Evolutionary conservation across 1,139 yeast species (phyloP), one percentile per base, ranked within the genome.

Genomic region (Lodderomyces metapsilosis): DNA sequence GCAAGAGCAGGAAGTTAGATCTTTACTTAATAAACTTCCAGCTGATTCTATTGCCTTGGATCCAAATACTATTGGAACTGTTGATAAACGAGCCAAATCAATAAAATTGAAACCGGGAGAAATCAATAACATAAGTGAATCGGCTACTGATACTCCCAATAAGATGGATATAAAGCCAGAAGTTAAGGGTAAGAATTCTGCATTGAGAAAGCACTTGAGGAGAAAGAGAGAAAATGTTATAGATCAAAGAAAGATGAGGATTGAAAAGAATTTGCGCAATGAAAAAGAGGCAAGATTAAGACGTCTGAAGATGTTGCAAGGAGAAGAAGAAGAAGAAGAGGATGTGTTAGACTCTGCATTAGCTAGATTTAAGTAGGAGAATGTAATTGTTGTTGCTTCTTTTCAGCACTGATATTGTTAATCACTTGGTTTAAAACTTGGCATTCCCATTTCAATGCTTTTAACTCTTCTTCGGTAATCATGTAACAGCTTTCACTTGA

Each of bases 21-120:
- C 84, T 1, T 74, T 94, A 59, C 67, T 94, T 62, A 88, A 92
- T 66, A 94, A 94, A 66, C 74, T 94, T 51, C 83, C 88, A 51
- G 94, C 98, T 4, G 98, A 91, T 59, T 84, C 96, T 67, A 92
- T 94, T 49, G 74, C 95, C 1, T 71, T 92, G 55, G 96, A 92
- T 70, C 98, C 98, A 46, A 79, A 76, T 56, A 80, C 78, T 42
- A 85, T 94, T 53, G 99, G 98, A 52, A 77, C 82, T 11, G 89
- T 92, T 21, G 92, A 89, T 55, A 77, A 78, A 51, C 74, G 84
- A 46, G 84, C 92, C 5, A 72, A 77, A 25, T 66, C 72, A 33
- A 70, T 77, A 42, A 76, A 96, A 53, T 67, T 85, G 56, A 78
- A 79, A 40, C 82, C 88, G 0, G 77, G 79, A 25, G 82, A 82